Percentiles rank a stretch among this genome's conserved stretches.
Evolutionary conservation across 202 grass and related monocot genomes (phyloP).

Genomic region (Zizania palustris): DNA sequence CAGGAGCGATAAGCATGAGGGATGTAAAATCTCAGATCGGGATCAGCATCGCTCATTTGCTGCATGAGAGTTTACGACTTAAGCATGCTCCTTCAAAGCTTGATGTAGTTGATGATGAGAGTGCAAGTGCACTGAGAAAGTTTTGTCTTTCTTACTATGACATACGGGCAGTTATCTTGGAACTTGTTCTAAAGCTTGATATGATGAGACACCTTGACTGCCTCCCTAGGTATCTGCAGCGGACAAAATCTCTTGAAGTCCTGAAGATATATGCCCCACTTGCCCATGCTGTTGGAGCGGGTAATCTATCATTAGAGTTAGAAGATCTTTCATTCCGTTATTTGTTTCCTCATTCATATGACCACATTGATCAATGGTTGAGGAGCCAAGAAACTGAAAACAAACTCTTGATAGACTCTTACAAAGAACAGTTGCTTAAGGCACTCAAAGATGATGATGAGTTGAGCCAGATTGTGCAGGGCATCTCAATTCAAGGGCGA

Average conservation of each 20-base stretch:
- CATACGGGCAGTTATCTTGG: constrained; percentile 84
- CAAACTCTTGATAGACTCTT: constrained; percentile 59
- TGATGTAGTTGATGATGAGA: constrained; percentile 76
- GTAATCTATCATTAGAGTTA: constrained; percentile 75
- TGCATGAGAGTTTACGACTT: constrained; percentile 83
- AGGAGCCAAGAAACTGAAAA: constrained; percentile 67
- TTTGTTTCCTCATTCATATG: constrained; percentile 85
- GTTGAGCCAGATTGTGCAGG: constrained; percentile 59
- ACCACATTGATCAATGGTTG: constrained; percentile 74
- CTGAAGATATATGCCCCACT: constrained; percentile 93
- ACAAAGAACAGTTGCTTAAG: constrained; percentile 64
- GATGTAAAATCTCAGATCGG: constrained; percentile 78
- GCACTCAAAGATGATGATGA: constrained; percentile 66
- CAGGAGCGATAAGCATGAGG: constrained; percentile 65
- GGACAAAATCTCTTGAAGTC: constrained; percentile 80
- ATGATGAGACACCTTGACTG: constrained; percentile 75
- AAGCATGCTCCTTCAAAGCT: constrained; percentile 73
- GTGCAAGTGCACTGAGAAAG: constrained; percentile 62
- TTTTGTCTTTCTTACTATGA: constrained; percentile 89
- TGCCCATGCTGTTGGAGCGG: constrained; percentile 81
- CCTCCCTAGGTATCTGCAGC: constrained; percentile 75
- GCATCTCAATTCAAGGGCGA: constrained; percentile 69
- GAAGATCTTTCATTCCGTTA: constrained; percentile 90
- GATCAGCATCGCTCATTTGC: constrained; percentile 56
- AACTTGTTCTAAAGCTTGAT: constrained; percentile 80